Conservation (phyloP, 768 basidiomycete genomes). For the Panaeolus cyanescens region DNA sequence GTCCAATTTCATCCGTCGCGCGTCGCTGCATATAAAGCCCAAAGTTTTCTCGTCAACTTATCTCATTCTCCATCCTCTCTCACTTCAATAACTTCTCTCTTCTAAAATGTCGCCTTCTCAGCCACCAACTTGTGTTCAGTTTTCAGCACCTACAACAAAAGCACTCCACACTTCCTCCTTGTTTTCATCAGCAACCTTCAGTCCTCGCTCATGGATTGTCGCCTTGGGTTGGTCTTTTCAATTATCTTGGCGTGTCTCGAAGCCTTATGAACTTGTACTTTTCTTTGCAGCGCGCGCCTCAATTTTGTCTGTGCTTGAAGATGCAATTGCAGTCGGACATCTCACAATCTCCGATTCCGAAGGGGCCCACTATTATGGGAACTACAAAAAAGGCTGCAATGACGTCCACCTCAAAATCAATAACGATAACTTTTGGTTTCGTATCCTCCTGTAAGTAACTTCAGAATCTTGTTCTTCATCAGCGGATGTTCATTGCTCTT, state of each 20-base stretch:
- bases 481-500: slow-evolving; percentile 13
- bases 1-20: slow-evolving; percentile 34
- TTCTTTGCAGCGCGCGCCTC: slow-evolving; percentile 53
- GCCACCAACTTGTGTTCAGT: slow-evolving; percentile 41
- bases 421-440: slow-evolving; percentile 69
- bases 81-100: slow-evolving; percentile 10
- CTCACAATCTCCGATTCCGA: slow-evolving; percentile 64
- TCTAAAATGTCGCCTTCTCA: slow-evolving; percentile 39
- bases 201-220: slow-evolving; percentile 49
- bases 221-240: slow-evolving; percentile 43
- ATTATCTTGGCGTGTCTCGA: not conserved
- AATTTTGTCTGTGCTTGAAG: slow-evolving; percentile 57
- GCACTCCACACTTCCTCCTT: slow-evolving; percentile 44
- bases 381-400: slow-evolving; percentile 58
- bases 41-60: slow-evolving; percentile 28
- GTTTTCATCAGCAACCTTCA: slow-evolving; percentile 44
- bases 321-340: slow-evolving; percentile 59
- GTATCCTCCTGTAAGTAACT: slow-evolving; percentile 57
- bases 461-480: slow-evolving; percentile 10
- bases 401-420: slow-evolving; percentile 58
- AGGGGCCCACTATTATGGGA: slow-evolving; percentile 61
- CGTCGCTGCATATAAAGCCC: slow-evolving; percentile 37
- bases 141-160: slow-evolving; percentile 41
- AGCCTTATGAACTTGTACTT: slow-evolving; percentile 8
- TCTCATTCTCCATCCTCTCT: slow-evolving; percentile 19